Percentiles rank a stretch among this genome's conserved stretches.
Conservation (phyloP, 352 stramenopile species). For the Peronosclerospora sorghi region DNA sequence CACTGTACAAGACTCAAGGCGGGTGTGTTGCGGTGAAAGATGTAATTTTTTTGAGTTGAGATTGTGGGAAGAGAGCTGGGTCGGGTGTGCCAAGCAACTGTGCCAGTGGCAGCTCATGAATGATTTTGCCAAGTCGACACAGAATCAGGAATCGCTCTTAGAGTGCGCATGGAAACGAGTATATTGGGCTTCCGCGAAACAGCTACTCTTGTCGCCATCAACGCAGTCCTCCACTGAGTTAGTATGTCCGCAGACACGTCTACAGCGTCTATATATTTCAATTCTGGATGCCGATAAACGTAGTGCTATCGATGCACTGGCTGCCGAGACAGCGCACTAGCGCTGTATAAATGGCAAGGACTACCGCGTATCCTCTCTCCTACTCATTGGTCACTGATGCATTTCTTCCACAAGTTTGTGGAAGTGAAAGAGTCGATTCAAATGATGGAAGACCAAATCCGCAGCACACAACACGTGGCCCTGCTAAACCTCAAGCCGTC, state of each 20-base stretch:
- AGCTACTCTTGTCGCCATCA: too few relatives aligned
- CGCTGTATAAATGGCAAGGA: conserved; percentile 84
- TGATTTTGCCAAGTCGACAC: too few relatives aligned
- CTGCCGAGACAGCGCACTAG: conserved; percentile 60
- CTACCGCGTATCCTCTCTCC: conserved; percentile 67
- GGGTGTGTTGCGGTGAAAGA: too few relatives aligned
- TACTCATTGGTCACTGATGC: conserved; percentile 75
- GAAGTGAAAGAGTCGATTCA: conserved; percentile 88
- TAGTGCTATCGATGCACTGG: conserved; percentile 48
- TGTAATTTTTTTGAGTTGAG: too few relatives aligned
- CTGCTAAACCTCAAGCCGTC: conserved; percentile 85
- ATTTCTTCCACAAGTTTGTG: conserved; percentile 88
- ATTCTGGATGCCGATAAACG: conserved; percentile 80
- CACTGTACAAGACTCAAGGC: too few relatives aligned
- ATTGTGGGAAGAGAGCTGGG: too few relatives aligned
- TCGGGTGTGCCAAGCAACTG: too few relatives aligned
- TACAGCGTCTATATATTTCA: conserved; percentile 83
- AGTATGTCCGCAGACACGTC: conserved; percentile 59
- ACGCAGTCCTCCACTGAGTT: conserved; percentile 54
- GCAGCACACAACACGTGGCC: conserved; percentile 64
- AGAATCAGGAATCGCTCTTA: too few relatives aligned
- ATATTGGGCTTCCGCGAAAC: too few relatives aligned
- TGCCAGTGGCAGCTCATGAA: conserved; percentile 91
- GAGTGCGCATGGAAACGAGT: too few relatives aligned
- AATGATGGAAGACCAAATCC: conserved; percentile 80